A percentile compares a stretch with the other conserved stretches of the same genome.
Conservation (phyloP, 2,329 filamentous ascomycete species). For the Cryoendolithus antarcticus region DNA sequence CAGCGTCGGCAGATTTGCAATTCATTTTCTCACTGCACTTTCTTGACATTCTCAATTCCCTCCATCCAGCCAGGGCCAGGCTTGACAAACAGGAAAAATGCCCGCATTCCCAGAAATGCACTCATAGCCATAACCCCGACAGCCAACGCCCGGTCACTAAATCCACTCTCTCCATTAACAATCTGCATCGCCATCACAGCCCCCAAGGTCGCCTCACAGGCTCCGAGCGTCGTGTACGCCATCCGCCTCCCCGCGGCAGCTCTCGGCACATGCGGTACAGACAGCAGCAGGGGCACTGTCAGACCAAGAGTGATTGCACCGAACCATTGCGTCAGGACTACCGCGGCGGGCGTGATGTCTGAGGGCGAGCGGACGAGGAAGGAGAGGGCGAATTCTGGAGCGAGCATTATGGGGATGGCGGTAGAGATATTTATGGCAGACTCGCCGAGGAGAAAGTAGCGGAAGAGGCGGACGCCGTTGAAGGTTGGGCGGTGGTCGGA, state of each 20-base stretch:
- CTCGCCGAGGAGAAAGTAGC: slow-evolving; percentile 17
- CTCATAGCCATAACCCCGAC: slow-evolving; percentile 7
- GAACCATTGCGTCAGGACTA: slow-evolving; percentile 13
- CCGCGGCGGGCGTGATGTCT: slow-evolving; percentile 13
- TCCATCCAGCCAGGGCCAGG: slow-evolving; percentile 14
- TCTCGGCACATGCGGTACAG: slow-evolving; percentile 13
- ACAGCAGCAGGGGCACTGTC: slow-evolving; percentile 16
- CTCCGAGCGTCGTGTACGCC: slow-evolving; percentile 14
- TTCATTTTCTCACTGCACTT: slow-evolving; percentile 3
- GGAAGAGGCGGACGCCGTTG: slow-evolving; percentile 13
- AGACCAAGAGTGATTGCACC: slow-evolving; percentile 14
- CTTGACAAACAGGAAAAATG: slow-evolving; percentile 12
- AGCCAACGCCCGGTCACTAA: slow-evolving; percentile 9
- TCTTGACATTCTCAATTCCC: slow-evolving; percentile 11
- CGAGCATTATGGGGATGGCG: slow-evolving; percentile 11
- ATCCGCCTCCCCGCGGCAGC: slow-evolving; percentile 1
- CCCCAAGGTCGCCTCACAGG: slow-evolving; percentile 15
- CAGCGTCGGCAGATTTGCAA: too few relatives aligned
- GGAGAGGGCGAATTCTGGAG: slow-evolving; percentile 12
- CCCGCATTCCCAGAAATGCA: slow-evolving; percentile 8
- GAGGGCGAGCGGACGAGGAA: slow-evolving; percentile 11
- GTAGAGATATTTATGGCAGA: slow-evolving; percentile 12
- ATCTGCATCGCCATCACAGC: slow-evolving; percentile 13
- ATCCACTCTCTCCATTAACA: slow-evolving; percentile 9
- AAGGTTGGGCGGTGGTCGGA: slow-evolving; percentile 4